A percentile compares a stretch with the other conserved stretches of the same genome.
Conservation (phyloP, 2,329 filamentous ascomycete species). For the Elsinoe fawcettii region DNA sequence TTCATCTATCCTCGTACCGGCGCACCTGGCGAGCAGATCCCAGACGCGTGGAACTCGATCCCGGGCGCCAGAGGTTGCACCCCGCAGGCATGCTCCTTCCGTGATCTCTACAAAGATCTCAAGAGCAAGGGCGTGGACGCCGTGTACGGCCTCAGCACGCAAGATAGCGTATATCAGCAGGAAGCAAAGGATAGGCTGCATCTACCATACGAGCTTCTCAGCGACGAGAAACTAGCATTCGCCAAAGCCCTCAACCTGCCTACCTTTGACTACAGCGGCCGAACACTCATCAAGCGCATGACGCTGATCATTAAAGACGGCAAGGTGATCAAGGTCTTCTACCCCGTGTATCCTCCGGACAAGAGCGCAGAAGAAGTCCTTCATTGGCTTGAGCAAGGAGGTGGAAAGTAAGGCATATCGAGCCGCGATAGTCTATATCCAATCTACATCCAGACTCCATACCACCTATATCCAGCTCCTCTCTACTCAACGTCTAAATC, state of each 20-base stretch:
- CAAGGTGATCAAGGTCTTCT: slow-evolving; percentile 35
- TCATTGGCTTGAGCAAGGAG: slow-evolving; percentile 24
- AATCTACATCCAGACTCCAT: background rate
- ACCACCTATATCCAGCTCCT: background rate
- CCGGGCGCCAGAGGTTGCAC: slow-evolving; percentile 40
- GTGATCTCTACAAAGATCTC: slow-evolving; percentile 29
- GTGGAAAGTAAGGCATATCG: background rate
- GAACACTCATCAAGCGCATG: slow-evolving; percentile 32
- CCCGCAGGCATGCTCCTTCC: slow-evolving; percentile 39
- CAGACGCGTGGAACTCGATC: slow-evolving; percentile 36
- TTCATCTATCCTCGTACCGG: slow-evolving; percentile 39
- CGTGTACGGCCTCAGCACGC: slow-evolving; percentile 36
- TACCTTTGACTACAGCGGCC: slow-evolving; percentile 35
- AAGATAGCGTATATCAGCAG: slow-evolving; percentile 34
- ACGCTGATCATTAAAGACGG: slow-evolving; percentile 35
- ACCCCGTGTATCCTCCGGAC: slow-evolving; percentile 39
- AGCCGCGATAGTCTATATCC: background rate
- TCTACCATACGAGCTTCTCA: slow-evolving; percentile 36
- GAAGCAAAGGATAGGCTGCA: slow-evolving; percentile 33
- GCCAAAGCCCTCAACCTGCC: slow-evolving; percentile 31
- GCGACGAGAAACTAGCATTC: slow-evolving; percentile 34
- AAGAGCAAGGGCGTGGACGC: slow-evolving; percentile 26
- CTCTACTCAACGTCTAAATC: background rate
- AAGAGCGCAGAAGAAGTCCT: slow-evolving; percentile 34
- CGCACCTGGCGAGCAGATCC: slow-evolving; percentile 34